phyloP scores from a whole-genome alignment of 1,284 basidiomycete genomes.

The Inonotus hispidus region DNA sequence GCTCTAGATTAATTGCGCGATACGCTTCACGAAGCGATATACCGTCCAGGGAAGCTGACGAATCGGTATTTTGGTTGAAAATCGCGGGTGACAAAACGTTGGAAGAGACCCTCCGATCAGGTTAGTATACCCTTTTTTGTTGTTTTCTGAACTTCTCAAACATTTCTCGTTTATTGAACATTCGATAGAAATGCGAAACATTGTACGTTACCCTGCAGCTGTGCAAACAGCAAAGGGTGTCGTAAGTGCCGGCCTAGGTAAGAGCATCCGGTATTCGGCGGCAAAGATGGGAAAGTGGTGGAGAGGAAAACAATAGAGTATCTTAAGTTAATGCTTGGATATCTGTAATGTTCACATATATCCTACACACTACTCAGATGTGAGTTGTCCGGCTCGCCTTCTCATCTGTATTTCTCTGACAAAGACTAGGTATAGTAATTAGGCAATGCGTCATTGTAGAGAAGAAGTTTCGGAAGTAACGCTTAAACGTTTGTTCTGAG shows the following conservation, averaged over 20 bases:
- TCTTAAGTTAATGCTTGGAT: neutral
- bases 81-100: constrained; percentile 63
- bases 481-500: neutral
- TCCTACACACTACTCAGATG: neutral
- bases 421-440: neutral
- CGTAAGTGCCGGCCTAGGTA: constrained; percentile 74
- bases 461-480: neutral
- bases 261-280: constrained; percentile 70
- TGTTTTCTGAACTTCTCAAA: neutral
- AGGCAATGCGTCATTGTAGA: neutral
- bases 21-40: constrained; percentile 36
- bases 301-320: constrained; percentile 33
- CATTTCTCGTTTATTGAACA: constrained; percentile 9
- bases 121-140: constrained; percentile 36
- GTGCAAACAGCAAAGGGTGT: constrained; percentile 85
- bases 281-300: constrained; percentile 86
- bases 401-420: neutral
- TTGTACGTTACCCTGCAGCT: constrained; percentile 80
- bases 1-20: constrained; percentile 49
- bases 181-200: constrained; percentile 60
- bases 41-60: constrained; percentile 44
- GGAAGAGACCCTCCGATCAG: constrained; percentile 48
- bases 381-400: neutral
- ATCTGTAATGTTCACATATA: neutral
- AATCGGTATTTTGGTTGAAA: constrained; percentile 70